phyloP scores from a whole-genome alignment of 2,329 filamentous ascomycete species.

The Ascochyta rabiei region DNA sequence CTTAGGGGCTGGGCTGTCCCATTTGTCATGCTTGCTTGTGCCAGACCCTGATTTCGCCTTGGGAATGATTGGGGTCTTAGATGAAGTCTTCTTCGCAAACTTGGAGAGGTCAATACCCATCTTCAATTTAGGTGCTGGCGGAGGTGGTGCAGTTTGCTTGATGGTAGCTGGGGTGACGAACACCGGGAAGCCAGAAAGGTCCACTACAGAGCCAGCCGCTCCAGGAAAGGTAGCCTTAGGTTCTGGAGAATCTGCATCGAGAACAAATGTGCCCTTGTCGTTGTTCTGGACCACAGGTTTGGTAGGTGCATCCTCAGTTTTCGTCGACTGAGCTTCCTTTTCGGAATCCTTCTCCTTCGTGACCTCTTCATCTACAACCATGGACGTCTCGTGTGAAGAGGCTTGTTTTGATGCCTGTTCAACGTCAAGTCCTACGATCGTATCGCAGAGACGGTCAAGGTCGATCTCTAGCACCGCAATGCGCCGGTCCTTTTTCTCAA shows the following conservation, averaged over 20 bases:
- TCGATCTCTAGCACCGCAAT: conserved; percentile 20
- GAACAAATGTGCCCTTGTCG: too few species aligned
- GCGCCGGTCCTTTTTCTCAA: conserved; percentile 24
- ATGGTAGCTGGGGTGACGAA: conserved; percentile 26
- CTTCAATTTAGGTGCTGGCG: conserved; percentile 28
- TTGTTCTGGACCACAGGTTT: not conserved
- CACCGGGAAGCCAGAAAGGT: conserved; percentile 4
- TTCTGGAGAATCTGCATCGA: too few species aligned
- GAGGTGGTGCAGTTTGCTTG: conserved; percentile 25
- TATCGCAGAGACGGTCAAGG: conserved; percentile 12
- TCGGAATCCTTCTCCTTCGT: not conserved
- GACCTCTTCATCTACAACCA: not conserved
- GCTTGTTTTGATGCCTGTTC: not conserved
- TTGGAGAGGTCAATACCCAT: conserved; percentile 32
- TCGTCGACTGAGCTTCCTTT: not conserved
- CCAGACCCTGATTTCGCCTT: not conserved
- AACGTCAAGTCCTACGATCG: conserved; percentile 17
- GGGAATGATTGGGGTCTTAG: not conserved
- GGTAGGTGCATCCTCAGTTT: not conserved
- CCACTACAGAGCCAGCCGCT: conserved; percentile 1
- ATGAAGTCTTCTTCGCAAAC: conserved; percentile 22
- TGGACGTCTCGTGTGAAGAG: not conserved
- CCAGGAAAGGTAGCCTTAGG: not conserved
- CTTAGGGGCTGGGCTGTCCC: conserved; percentile 13
- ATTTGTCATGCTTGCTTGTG: not conserved